Conservation (phyloP, 805 yeast species). For the Phaffomyces antillensis region DNA sequence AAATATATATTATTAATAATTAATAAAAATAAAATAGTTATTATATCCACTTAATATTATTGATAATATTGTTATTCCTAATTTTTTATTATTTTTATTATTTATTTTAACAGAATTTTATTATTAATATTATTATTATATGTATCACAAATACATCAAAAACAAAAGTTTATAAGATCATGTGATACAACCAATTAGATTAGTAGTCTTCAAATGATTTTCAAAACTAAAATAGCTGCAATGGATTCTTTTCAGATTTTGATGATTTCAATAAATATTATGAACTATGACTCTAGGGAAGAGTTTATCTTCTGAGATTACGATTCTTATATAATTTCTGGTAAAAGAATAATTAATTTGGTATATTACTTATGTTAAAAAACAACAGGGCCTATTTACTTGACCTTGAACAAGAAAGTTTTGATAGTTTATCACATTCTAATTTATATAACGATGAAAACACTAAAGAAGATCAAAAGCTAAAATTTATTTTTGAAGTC, state of each 20-base stretch:
- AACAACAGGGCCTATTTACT: constrained; percentile 42
- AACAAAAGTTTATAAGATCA: constrained; percentile 9
- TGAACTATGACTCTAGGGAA: constrained; percentile 8
- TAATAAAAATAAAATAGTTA: too few relatives aligned
- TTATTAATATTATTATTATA: constrained; percentile 18
- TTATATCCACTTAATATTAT: too few relatives aligned
- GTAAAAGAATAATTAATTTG: constrained; percentile 13
- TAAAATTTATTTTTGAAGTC: constrained; percentile 17
- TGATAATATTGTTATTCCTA: too few relatives aligned
- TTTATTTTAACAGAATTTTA: too few relatives aligned
- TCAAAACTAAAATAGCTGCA: too few relatives aligned
- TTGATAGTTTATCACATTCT: constrained; percentile 28
- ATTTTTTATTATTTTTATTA: too few relatives aligned
- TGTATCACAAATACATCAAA: constrained; percentile 16
- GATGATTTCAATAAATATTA: constrained; percentile 1
- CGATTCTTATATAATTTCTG: constrained; percentile 9
- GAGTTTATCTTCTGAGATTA: constrained; percentile 5
- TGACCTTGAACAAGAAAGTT: constrained; percentile 43
- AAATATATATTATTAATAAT: too few relatives aligned
- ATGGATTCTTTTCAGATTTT: constrained; percentile 14
- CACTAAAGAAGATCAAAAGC: not conserved
- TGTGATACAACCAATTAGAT: too few relatives aligned
- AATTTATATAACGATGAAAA: constrained; percentile 5
- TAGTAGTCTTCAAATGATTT: too few relatives aligned
- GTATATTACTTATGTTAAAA: constrained; percentile 26